Percentiles rank a stretch among this genome's conserved stretches.
phyloP scores from a whole-genome alignment of 176 grass and related monocot species.

The Typha latifolia region DNA sequence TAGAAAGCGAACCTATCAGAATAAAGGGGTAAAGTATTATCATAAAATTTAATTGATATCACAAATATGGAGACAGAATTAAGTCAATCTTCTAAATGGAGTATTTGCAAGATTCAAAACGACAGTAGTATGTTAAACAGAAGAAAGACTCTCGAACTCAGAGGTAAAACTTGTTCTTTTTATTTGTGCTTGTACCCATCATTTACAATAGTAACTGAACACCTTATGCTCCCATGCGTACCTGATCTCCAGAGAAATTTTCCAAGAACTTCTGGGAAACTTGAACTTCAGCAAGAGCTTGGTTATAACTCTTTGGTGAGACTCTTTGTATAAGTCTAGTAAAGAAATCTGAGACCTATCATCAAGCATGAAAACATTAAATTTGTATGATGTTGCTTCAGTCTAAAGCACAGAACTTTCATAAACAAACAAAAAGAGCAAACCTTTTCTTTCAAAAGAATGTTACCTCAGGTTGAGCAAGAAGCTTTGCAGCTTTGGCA shows the following conservation, averaged over 20 bases:
- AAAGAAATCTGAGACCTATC: constrained; percentile 74
- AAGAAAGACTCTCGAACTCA: too few relatives aligned
- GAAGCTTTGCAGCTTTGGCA: constrained; percentile 67
- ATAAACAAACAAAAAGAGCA: background rate
- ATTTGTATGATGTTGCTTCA: background rate
- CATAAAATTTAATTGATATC: background rate
- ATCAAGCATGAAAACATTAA: constrained; percentile 10
- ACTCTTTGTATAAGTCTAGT: constrained; percentile 87
- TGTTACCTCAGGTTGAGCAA: constrained; percentile 59
- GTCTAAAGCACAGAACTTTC: background rate
- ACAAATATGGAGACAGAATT: background rate
- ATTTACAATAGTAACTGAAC: background rate
- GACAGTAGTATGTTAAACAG: too few relatives aligned
- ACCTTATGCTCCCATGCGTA: constrained; percentile 4
- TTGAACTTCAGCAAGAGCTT: constrained; percentile 90
- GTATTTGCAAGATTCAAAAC: background rate
- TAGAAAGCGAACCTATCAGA: constrained; percentile 76
- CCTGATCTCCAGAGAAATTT: constrained; percentile 96
- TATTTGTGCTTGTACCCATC: too few relatives aligned
- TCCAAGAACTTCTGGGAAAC: constrained; percentile 93
- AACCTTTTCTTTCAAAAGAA: background rate
- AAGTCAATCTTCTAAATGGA: background rate
- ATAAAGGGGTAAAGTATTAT: background rate
- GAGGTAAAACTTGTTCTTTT: too few relatives aligned
- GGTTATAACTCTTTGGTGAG: constrained; percentile 89